A percentile compares a stretch with the other conserved stretches of the same genome.
Evolutionary conservation across 2,329 filamentous ascomycete genomes (phyloP).

Genomic region (Ceratocystiopsis sp.): DNA sequence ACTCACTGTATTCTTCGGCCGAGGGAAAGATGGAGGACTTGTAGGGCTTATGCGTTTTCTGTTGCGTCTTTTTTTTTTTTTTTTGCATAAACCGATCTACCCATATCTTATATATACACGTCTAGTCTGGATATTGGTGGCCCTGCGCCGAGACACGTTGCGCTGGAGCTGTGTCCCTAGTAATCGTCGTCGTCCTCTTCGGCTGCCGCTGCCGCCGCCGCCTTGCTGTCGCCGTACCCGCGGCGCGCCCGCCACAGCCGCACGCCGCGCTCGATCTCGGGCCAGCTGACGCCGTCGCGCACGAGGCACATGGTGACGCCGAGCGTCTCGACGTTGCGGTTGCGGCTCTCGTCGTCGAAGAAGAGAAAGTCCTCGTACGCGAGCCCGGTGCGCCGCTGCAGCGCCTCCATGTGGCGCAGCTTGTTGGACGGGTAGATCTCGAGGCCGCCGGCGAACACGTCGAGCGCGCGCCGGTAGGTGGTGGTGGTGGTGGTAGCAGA

Average conservation of each 20-base stretch:
- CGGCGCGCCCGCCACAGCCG: slow-evolving; percentile 50
- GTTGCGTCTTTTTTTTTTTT: too few species aligned
- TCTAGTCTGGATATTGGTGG: too few species aligned
- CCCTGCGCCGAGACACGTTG: too few species aligned
- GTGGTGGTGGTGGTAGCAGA: background rate
- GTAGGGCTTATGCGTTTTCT: too few species aligned
- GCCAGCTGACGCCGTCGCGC: slow-evolving; percentile 57
- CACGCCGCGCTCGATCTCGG: slow-evolving; percentile 65
- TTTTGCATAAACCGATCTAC: too few species aligned
- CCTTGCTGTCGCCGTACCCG: slow-evolving; percentile 39
- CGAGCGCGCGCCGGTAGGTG: slow-evolving; percentile 24
- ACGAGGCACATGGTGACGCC: slow-evolving; percentile 79
- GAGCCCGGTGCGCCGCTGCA: slow-evolving; percentile 55
- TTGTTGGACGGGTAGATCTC: slow-evolving; percentile 67
- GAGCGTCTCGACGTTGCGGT: slow-evolving; percentile 61
- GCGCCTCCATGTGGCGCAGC: slow-evolving; percentile 62
- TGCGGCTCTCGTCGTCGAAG: slow-evolving; percentile 83
- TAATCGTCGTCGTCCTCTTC: background rate
- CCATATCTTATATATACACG: too few species aligned
- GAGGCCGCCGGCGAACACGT: slow-evolving; percentile 41
- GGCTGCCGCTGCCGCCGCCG: slow-evolving; percentile 31
- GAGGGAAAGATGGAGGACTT: too few species aligned
- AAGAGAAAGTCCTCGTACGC: slow-evolving; percentile 78
- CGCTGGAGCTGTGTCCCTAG: background rate
- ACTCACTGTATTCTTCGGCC: background rate